Conservation (phyloP, 1,284 basidiomycete genomes). For the Trametes sp. region DNA sequence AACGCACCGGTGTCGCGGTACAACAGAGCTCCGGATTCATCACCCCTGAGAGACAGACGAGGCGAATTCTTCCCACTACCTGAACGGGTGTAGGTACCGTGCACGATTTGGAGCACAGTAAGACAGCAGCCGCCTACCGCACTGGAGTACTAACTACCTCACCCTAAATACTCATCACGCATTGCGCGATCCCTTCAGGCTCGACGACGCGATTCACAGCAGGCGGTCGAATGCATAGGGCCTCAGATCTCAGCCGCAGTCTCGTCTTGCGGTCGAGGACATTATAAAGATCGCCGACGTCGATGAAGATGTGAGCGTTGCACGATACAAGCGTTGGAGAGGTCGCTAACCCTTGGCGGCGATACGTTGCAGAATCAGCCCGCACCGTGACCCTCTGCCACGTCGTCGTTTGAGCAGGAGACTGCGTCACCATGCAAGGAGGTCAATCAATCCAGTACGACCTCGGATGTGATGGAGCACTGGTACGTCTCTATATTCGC, state of each 20-base stretch:
- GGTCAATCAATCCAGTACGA: slow-evolving; percentile 16
- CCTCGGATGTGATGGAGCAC: slow-evolving; percentile 23
- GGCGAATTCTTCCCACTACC: neutral
- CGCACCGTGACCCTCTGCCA: neutral
- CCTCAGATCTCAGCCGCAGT: too few relatives aligned
- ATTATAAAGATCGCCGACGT: slow-evolving; percentile 24
- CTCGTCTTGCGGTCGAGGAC: too few relatives aligned
- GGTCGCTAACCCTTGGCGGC: neutral
- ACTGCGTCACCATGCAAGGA: neutral
- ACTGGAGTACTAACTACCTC: too few relatives aligned
- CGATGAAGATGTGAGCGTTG: slow-evolving; percentile 9
- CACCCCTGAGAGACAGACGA: slow-evolving; percentile 6
- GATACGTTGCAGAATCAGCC: neutral
- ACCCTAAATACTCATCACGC: too few relatives aligned
- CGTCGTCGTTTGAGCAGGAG: slow-evolving; percentile 12
- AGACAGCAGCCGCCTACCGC: too few relatives aligned
- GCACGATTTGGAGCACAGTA: too few relatives aligned
- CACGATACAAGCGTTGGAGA: neutral
- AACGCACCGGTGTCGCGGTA: too few relatives aligned
- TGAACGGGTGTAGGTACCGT: slow-evolving; percentile 21
- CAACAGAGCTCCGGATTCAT: slow-evolving; percentile 18
- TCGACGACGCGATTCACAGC: too few relatives aligned
- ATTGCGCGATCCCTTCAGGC: too few relatives aligned
- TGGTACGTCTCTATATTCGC: too few relatives aligned
- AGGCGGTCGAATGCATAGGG: too few relatives aligned